Conservation (phyloP, 148 eudicot species). For the Silene latifolia region DNA sequence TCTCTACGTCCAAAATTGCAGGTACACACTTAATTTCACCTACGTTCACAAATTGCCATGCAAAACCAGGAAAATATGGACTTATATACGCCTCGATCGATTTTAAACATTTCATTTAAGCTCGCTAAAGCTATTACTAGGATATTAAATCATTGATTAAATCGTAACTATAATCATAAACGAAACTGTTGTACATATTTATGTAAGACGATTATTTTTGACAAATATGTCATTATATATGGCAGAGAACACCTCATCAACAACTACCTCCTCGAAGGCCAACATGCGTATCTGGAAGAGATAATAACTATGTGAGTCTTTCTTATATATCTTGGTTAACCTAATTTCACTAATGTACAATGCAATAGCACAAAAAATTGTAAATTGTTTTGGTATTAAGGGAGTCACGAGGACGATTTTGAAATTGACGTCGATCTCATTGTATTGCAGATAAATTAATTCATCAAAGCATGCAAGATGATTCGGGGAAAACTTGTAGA, state of each 20-base stretch:
- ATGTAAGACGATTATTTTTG: no score
- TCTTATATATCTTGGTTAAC: no score
- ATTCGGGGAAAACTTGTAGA: background rate
- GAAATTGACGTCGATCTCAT: background rate
- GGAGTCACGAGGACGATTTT: background rate
- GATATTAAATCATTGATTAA: no score
- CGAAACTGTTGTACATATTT: no score
- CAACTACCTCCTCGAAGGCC: constrained; percentile 44
- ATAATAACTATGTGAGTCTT: constrained; percentile 29
- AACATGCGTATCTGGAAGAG: constrained; percentile 53
- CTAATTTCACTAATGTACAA: no score
- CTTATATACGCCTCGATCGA: no score
- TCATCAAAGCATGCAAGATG: background rate
- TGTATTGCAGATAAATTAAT: constrained; percentile 14
- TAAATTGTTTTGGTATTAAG: no score
- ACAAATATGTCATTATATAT: no score
- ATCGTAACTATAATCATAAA: no score
- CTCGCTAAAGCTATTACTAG: no score
- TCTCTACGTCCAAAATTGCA: constrained; percentile 65
- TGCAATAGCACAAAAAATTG: no score
- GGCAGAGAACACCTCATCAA: constrained; percentile 84
- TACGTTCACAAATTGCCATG: background rate
- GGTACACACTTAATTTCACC: constrained; percentile 47
- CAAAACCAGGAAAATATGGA: background rate
- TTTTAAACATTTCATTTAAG: no score